Percentiles rank a stretch among this genome's conserved stretches.
Evolutionary conservation across 2,329 filamentous ascomycete genomes (phyloP).

Genomic region (Pseudogymnoascus sp.): DNA sequence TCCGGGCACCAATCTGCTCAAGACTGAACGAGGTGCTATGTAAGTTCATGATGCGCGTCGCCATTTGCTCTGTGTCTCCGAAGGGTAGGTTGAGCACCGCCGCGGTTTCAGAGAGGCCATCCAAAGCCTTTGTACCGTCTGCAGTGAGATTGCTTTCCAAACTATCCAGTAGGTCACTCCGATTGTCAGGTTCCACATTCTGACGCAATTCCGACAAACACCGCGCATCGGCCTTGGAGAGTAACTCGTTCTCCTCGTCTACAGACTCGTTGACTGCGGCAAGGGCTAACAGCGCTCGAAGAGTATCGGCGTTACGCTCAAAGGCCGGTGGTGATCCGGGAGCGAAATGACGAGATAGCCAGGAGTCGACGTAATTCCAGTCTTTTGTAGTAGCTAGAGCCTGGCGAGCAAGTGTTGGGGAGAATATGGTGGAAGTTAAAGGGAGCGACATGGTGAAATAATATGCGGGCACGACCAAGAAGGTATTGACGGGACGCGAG

Average conservation of each 20-base stretch:
- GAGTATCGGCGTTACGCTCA: conserved; percentile 79
- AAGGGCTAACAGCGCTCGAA: conserved; percentile 66
- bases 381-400: conserved; percentile 79
- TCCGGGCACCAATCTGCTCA: conserved; percentile 47
- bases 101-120: conserved; percentile 49
- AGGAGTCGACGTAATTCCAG: conserved; percentile 81
- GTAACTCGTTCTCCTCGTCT: conserved; percentile 57
- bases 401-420: conserved; percentile 60
- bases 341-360: conserved; percentile 66
- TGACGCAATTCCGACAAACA: conserved; percentile 48
- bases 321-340: conserved; percentile 60
- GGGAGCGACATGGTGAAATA: conserved; percentile 13
- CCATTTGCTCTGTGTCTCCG: conserved; percentile 39
- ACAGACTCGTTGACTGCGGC: conserved; percentile 69
- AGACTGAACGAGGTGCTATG: conserved; percentile 45
- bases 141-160: conserved; percentile 47
- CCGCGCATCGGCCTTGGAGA: conserved; percentile 51
- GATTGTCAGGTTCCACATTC: conserved; percentile 27
- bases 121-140: conserved; percentile 49
- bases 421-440: conserved; percentile 51
- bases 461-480: background rate
- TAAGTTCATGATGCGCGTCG: conserved; percentile 45
- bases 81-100: conserved; percentile 37
- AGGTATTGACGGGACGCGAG: background rate
- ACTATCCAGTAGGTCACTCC: conserved; percentile 41